These are phyloP conservation scores for Solanum chiquidenum DNA, from an alignment of 257 asterid genomes.

Conservation along the genomic window DNA sequence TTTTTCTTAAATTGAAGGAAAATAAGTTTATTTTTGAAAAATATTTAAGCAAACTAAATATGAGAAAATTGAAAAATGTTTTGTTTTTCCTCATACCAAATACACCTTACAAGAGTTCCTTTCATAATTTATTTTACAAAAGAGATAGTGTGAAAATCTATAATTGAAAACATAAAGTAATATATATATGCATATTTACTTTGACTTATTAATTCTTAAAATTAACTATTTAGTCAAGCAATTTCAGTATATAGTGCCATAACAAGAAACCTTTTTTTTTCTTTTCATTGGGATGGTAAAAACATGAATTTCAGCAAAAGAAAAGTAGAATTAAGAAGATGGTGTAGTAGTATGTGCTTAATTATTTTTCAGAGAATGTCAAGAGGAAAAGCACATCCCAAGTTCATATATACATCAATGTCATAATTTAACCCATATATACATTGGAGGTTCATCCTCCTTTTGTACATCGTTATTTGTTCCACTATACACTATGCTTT, in stretches of 20 bases:
- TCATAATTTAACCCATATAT: not conserved
- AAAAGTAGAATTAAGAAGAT: not conserved
- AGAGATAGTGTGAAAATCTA: not conserved
- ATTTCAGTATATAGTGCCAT: not conserved
- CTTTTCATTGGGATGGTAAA: not conserved
- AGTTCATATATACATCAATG: not conserved
- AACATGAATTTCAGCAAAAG: slow-evolving; percentile 39
- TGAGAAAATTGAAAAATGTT: not conserved
- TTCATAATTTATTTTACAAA: not conserved
- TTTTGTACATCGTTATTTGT: slow-evolving; percentile 16
- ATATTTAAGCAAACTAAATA: not conserved
- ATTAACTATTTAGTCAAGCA: not conserved
- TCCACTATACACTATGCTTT: slow-evolving; percentile 4
- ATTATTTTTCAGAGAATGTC: slow-evolving; percentile 46
- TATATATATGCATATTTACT: not conserved
- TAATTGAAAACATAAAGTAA: not conserved
- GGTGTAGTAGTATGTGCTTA: not conserved
- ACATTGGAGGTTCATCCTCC: not conserved
- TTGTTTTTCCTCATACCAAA: not conserved
- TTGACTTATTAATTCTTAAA: not conserved
- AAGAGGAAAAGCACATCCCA: not conserved
- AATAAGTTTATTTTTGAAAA: not conserved
- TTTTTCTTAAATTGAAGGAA: not conserved
- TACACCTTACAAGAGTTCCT: not conserved
- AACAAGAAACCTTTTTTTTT: not conserved